phyloP scores from a whole-genome alignment of 192 early-diverging fungal genomes.

The Coemansia javaensis region DNA sequence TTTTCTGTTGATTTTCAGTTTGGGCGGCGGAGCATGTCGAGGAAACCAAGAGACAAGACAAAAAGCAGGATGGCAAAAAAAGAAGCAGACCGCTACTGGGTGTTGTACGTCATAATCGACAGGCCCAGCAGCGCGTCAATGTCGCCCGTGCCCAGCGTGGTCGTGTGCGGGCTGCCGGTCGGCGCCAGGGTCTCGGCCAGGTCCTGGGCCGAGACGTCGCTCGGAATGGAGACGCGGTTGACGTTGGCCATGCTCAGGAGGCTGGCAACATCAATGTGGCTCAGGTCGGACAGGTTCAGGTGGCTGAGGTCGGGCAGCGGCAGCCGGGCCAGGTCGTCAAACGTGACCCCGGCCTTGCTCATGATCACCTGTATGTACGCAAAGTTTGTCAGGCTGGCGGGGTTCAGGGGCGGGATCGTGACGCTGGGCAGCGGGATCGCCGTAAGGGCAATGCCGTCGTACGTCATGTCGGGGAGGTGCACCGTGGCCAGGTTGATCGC shows the following conservation, averaged over 20 bases:
- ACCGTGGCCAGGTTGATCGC: constrained; percentile 35
- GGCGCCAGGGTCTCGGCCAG: constrained; percentile 6
- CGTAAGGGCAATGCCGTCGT: constrained; percentile 35
- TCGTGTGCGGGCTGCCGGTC: constrained; percentile 20
- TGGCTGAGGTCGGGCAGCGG: constrained; percentile 35
- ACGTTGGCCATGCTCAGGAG: constrained; percentile 25
- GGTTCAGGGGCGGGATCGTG: constrained; percentile 40
- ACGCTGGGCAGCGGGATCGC: constrained; percentile 28
- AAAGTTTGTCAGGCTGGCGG: constrained; percentile 40
- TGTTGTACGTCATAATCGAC: constrained; percentile 22
- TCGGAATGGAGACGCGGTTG: constrained; percentile 16
- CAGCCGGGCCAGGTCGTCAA: constrained; percentile 43
- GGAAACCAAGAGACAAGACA: not conserved
- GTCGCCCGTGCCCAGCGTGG: constrained; percentile 31
- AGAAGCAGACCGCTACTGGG: constrained; percentile 1
- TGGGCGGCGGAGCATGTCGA: too few species aligned
- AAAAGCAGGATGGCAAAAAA: not conserved
- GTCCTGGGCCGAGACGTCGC: constrained; percentile 5
- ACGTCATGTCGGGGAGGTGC: constrained; percentile 45
- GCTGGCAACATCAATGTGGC: constrained; percentile 10
- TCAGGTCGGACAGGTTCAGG: constrained; percentile 16
- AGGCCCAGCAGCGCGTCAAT: constrained; percentile 35
- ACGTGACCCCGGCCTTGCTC: constrained; percentile 31
- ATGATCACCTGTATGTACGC: constrained; percentile 30
- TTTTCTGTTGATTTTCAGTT: too few species aligned